Base-by-base conservation (phyloP, 176 grass and related monocot species). In the Lolium rigidum region DNA sequence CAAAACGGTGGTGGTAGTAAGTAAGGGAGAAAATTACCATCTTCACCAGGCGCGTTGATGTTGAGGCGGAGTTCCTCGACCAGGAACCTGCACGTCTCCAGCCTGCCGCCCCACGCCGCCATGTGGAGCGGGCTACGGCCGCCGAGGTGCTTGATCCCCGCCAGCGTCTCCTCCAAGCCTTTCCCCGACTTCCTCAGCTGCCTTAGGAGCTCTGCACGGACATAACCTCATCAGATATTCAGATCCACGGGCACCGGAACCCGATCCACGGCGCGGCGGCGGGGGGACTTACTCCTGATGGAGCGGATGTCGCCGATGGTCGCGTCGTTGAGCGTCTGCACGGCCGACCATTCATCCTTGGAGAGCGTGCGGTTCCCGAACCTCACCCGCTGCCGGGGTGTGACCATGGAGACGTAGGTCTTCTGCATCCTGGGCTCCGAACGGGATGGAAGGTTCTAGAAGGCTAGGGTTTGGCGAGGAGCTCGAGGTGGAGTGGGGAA, bases 81-180 rank as follows among this genome's bases (percentile, higher is more conserved):
- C 10, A 84, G 43, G 25, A 64, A 50, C 57, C 1, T 48, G 82
- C 82, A 84, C 41, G 75, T 49, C 16, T 37, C 39, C 21, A 15
- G 6, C 16, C 20, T 50, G 10, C 82, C 70, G 15, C 25, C 25
- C 24, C 41, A 59, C 24, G 70, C 70, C 6, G 82, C 69, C 56
- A 14, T 2, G 43, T 84, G 82, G 41, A 84, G 82, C 41, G 70
- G 82, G 17, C 82, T 41, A 28, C 56, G 16, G 22, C 22, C 47
- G 51, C 3, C 14, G 56, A 39, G 58, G n/a, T 22, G 9, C 0
- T 49, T 47, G 41, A 35, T 17, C 5, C 9, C 60, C 63, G 58
- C 70, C 38, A 62, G 39, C 56, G 55, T 44, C 70, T 39, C 71
- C 8, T 65, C 72, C 22, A 76, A 7, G 44, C 11, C 17, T 26